These are phyloP conservation scores for Eucalyptus curtisii DNA, from an alignment of 345 rosid species.

Conservation along the genomic window DNA sequence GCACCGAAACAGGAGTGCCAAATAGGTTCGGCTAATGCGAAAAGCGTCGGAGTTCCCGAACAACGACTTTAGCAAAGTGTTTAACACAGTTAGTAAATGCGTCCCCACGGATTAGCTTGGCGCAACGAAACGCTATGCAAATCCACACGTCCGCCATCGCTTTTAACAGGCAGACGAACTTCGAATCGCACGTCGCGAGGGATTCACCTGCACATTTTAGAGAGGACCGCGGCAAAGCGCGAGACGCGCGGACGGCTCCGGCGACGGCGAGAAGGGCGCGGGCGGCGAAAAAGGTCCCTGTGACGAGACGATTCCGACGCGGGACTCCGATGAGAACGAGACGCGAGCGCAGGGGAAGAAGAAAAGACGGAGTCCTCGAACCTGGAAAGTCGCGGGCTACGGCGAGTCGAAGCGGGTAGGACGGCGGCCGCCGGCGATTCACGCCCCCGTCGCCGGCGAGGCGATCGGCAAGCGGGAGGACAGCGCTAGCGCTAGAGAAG, in stretches of 20 bases:
- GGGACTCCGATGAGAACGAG: neutral
- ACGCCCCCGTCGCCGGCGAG: neutral
- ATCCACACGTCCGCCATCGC: neutral
- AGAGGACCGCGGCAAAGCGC: neutral
- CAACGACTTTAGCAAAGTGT: neutral
- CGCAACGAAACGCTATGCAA: neutral
- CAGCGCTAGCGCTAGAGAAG: neutral
- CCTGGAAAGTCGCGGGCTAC: neutral
- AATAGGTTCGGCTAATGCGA: neutral
- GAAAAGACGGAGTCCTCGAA: neutral
- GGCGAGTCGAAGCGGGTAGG: neutral
- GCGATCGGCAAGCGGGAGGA: neutral
- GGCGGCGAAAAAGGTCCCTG: neutral
- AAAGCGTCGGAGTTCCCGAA: neutral
- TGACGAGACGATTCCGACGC: neutral
- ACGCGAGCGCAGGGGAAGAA: neutral
- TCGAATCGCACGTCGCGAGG: neutral
- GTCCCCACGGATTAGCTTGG: neutral
- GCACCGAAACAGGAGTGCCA: neutral
- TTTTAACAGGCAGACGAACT: neutral
- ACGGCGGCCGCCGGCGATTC: neutral
- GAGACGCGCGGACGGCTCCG: neutral
- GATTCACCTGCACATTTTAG: neutral
- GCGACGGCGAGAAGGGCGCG: neutral
- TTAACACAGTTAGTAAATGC: neutral